phyloP scores from a whole-genome alignment of 179 eudicot genomes.

The Spergularia azorica region DNA sequence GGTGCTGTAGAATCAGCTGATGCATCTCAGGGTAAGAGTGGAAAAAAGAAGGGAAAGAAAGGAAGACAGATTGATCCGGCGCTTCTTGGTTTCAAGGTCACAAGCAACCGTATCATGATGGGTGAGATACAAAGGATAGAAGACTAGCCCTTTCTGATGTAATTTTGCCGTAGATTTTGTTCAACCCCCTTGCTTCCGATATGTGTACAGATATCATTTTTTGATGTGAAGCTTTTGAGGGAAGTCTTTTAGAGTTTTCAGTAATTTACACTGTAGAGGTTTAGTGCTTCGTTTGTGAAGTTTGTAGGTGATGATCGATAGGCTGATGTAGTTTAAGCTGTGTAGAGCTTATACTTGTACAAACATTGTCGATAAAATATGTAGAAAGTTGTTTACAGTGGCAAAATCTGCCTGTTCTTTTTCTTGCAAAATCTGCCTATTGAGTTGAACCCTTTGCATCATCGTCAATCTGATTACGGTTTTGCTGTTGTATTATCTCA shows the following conservation, averaged over 20 bases:
- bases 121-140: constrained; percentile 95
- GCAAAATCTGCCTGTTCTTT: neutral
- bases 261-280: constrained; percentile 2
- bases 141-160: constrained; percentile 40
- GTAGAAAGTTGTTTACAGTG: neutral
- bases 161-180: neutral
- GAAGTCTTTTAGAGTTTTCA: neutral
- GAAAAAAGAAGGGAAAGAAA: constrained; percentile 92
- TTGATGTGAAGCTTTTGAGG: constrained; percentile 27
- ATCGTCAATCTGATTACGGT: neutral
- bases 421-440: too few species aligned
- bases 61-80: constrained; percentile 96
- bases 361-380: constrained; percentile 15
- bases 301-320: neutral
- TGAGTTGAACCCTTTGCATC: neutral
- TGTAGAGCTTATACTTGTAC: constrained; percentile 32
- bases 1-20: constrained; percentile 47
- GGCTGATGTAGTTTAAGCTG: constrained; percentile 23
- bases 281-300: constrained; percentile 6
- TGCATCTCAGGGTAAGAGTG: constrained; percentile 57
- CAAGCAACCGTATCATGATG: constrained; percentile 97
- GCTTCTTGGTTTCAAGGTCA: constrained; percentile 95
- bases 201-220: constrained; percentile 32
- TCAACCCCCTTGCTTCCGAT: neutral
- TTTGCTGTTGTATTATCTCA: too few species aligned